Percentiles rank a stretch among this genome's conserved stretches.
Evolutionary conservation across 129 eudicot species (phyloP).

Genomic region (Tanacetum coccineum): DNA sequence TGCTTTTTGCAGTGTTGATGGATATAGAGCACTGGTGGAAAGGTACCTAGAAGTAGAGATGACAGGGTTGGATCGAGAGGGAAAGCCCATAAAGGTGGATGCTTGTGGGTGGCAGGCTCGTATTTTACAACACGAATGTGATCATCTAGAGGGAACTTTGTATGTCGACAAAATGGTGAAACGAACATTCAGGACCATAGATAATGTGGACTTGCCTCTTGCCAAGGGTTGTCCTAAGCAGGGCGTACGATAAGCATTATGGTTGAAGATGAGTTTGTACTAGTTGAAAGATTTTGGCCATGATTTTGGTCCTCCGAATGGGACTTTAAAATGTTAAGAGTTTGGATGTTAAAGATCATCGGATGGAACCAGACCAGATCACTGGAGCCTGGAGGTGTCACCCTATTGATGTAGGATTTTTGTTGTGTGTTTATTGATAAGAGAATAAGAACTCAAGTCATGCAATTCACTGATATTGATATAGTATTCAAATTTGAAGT

Average conservation of each 20-base stretch:
- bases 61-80: conserved; percentile 60
- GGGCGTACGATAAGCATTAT: conserved; percentile 42
- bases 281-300: not conserved
- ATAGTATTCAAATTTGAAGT: too few relatives aligned
- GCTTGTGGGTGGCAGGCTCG: conserved; percentile 99
- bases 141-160: conserved; percentile 77
- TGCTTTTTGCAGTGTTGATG: conserved; percentile 58
- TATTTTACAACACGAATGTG: conserved; percentile 89
- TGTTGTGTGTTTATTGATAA: too few relatives aligned
- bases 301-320: conserved; percentile 2
- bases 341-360: too few relatives aligned
- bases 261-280: conserved; percentile 1
- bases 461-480: too few relatives aligned
- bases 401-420: too few relatives aligned
- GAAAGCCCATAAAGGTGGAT: conserved; percentile 66
- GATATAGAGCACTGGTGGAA: conserved; percentile 81
- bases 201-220: conserved; percentile 84
- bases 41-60: conserved; percentile 75
- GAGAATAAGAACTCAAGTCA: too few relatives aligned
- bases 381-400: too few relatives aligned
- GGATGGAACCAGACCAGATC: too few relatives aligned
- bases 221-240: conserved; percentile 66
- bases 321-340: not conserved
- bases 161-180: conserved; percentile 79
- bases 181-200: conserved; percentile 67